Evolutionary conservation across 331 rosid species (phyloP).

Genomic region (Phaseolus coccineus): DNA sequence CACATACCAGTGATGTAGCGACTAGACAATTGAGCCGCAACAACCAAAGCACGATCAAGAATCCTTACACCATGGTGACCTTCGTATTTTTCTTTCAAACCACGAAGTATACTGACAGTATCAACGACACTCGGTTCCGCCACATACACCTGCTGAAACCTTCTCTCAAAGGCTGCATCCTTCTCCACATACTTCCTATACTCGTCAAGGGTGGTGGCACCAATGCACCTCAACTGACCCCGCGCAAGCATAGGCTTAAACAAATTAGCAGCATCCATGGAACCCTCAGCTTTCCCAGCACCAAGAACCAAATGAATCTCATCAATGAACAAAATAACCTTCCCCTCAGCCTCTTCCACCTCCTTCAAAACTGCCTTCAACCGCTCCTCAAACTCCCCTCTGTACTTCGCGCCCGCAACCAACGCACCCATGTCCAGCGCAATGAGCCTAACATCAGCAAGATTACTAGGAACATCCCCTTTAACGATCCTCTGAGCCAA

Average conservation of each 20-base stretch:
- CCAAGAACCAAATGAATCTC: conserved; percentile 5
- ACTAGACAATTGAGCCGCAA: background rate
- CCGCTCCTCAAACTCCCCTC: conserved; percentile 4
- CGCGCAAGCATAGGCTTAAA: background rate
- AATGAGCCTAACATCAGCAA: background rate
- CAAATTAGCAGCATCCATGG: conserved; percentile 7
- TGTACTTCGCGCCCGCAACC: background rate
- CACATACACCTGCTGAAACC: background rate
- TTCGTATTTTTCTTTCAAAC: background rate
- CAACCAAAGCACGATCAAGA: conserved; percentile 1
- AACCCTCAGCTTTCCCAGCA: background rate
- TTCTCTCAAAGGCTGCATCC: background rate
- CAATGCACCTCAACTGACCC: background rate
- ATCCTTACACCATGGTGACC: background rate
- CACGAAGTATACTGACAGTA: background rate
- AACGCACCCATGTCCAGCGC: conserved; percentile 4
- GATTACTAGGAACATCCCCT: conserved; percentile 9
- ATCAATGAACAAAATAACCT: background rate
- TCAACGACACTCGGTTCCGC: background rate
- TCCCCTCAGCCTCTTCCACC: background rate
- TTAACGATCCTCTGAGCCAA: background rate
- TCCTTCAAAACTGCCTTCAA: conserved; percentile 9
- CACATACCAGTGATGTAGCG: background rate
- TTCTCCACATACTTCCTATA: conserved; percentile 5
- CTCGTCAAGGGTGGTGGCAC: background rate